Evolutionary conservation across 2,329 filamentous ascomycete species (phyloP).

Genomic region (Trichoderma sp.): DNA sequence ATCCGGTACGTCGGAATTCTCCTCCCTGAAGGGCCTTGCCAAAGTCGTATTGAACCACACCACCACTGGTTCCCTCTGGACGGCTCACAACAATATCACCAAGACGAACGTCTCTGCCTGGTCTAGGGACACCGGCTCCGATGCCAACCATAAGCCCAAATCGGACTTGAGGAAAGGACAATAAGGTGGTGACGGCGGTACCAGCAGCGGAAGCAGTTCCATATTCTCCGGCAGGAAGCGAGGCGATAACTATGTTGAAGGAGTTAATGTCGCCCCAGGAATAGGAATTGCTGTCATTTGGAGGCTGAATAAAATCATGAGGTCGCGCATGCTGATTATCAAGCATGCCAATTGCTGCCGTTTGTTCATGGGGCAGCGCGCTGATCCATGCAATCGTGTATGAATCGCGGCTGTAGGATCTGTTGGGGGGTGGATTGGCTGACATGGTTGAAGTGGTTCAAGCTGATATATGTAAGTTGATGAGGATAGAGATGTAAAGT

Average conservation of each 20-base stretch:
- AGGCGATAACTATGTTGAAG: slow-evolving; percentile 31
- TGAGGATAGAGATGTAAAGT: neutral
- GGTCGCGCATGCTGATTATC: slow-evolving; percentile 27
- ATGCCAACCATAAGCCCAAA: neutral
- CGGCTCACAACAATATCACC: slow-evolving; percentile 30
- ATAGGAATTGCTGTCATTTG: slow-evolving; percentile 29
- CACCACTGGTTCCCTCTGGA: slow-evolving; percentile 22
- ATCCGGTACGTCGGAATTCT: slow-evolving; percentile 17
- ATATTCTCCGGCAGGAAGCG: slow-evolving; percentile 24
- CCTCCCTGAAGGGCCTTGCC: slow-evolving; percentile 19
- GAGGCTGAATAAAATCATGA: neutral
- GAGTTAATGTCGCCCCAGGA: slow-evolving; percentile 27
- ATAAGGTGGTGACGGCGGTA: slow-evolving; percentile 20
- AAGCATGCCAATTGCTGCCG: slow-evolving; percentile 31
- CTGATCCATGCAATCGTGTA: slow-evolving; percentile 29
- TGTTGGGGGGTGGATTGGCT: neutral
- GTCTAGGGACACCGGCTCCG: slow-evolving; percentile 4
- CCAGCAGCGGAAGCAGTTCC: slow-evolving; percentile 23
- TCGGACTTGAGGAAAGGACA: slow-evolving; percentile 21
- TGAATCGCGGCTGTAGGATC: neutral
- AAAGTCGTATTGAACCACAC: slow-evolving; percentile 28
- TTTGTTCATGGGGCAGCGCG: slow-evolving; percentile 32
- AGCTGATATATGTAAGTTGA: neutral
- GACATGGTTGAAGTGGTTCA: neutral
- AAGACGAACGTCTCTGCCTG: slow-evolving; percentile 28